Evolutionary conservation across 495 filamentous ascomycete species (phyloP).

Genomic region (Xeromyces bisporus): DNA sequence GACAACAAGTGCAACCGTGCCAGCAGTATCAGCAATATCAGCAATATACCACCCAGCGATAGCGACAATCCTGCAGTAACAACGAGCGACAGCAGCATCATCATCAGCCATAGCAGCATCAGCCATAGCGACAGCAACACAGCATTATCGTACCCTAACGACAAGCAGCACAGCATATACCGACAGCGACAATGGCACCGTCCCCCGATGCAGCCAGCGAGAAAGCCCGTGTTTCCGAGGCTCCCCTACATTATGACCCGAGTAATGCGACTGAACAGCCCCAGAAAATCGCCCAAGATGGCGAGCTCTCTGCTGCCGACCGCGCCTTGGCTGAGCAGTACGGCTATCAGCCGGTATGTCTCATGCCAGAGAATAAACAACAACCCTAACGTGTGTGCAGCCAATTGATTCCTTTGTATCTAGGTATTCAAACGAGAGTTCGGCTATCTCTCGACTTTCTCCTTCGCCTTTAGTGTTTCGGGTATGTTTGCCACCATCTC

Average conservation of each 20-base stretch:
- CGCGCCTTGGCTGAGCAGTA: conserved; percentile 11
- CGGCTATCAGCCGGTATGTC: conserved; percentile 13
- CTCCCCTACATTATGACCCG: not conserved
- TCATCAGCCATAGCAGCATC: no score
- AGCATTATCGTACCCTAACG: no score
- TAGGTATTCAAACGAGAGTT: conserved; percentile 48
- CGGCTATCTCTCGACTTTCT: conserved; percentile 42
- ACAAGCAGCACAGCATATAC: not conserved
- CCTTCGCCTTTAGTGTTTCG: conserved; percentile 45
- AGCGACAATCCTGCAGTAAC: no score
- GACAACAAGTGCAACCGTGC: no score
- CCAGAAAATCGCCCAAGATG: conserved; percentile 4
- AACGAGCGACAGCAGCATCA: no score
- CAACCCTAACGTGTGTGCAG: conserved; percentile 1
- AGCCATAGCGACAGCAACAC: not conserved
- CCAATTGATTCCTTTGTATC: not conserved
- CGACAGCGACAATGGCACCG: not conserved
- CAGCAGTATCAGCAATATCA: no score
- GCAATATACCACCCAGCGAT: no score
- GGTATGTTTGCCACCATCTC: conserved; percentile 43
- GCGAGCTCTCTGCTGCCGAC: conserved; percentile 8
- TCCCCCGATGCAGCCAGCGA: not conserved
- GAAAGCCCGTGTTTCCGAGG: not conserved
- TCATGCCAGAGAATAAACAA: no score
- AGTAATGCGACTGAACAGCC: not conserved